Conservation (phyloP, 495 filamentous ascomycete species). For the Penicillium manginii region DNA sequence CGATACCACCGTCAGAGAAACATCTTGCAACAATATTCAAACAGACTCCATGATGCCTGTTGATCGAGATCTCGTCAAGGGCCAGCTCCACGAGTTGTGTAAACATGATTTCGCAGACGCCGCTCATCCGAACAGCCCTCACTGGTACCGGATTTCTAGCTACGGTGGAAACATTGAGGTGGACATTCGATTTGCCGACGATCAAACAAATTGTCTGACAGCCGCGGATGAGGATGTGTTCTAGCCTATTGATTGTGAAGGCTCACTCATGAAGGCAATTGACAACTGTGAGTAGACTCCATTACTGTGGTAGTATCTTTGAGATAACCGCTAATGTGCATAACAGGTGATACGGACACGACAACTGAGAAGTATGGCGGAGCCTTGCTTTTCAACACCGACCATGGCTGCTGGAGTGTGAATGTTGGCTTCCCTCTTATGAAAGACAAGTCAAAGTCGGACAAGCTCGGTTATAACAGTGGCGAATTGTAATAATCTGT, state of each 20-base stretch:
- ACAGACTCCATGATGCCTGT: background rate
- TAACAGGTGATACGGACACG: background rate
- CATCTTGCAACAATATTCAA: background rate
- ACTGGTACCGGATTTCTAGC: background rate
- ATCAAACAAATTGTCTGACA: background rate
- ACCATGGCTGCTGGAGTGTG: background rate
- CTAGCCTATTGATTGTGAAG: background rate
- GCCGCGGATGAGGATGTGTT: background rate
- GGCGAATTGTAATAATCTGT: too few relatives aligned
- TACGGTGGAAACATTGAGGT: background rate
- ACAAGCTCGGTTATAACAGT: too few relatives aligned
- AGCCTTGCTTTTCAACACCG: background rate
- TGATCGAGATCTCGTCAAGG: background rate
- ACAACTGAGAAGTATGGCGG: background rate
- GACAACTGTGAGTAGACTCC: background rate
- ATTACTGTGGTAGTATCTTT: background rate
- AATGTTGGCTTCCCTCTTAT: background rate
- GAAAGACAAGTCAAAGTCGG: background rate
- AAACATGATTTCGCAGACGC: background rate
- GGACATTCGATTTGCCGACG: background rate
- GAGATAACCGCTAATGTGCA: background rate
- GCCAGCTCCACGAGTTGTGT: background rate
- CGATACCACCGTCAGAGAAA: background rate
- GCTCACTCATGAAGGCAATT: background rate
- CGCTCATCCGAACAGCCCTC: background rate